These are phyloP conservation scores for Acanthamoeba castellanii DNA, from an alignment of 208 protist genomes.

Conservation along the genomic window DNA sequence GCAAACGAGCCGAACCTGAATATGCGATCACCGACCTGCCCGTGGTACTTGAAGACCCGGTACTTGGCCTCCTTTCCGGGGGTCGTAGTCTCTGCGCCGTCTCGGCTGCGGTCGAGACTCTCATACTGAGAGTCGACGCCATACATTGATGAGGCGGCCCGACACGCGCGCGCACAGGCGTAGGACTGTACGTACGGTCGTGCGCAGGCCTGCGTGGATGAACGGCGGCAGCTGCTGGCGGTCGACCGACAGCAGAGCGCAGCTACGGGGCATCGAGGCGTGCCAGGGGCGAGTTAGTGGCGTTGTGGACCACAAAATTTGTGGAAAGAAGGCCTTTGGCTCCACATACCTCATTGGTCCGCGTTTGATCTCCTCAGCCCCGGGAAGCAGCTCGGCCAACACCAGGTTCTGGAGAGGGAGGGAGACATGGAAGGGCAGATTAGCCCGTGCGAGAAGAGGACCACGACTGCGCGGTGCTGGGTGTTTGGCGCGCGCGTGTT, in stretches of 20 bases:
- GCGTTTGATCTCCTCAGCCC: background rate
- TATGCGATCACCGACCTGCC: background rate
- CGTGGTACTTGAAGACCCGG: background rate
- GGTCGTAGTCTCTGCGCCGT: background rate
- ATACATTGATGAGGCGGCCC: too few species aligned
- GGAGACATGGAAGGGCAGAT: background rate
- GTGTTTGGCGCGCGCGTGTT: background rate
- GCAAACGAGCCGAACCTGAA: background rate
- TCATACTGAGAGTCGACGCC: background rate
- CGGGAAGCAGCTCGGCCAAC: conserved; percentile 19
- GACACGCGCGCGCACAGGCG: background rate
- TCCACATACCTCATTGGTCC: background rate
- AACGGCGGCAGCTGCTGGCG: background rate
- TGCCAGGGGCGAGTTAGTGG: too few species aligned
- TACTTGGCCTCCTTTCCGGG: background rate
- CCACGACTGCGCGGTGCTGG: background rate
- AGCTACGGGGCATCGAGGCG: too few species aligned
- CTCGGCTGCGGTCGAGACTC: background rate
- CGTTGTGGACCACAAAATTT: too few species aligned
- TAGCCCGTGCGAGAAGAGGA: background rate
- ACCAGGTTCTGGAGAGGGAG: conserved; percentile 13
- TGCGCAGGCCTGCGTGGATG: background rate
- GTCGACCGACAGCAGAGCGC: background rate
- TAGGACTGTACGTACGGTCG: background rate
- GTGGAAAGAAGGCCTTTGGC: too few species aligned